Conservation (phyloP, 2,329 filamentous ascomycete genomes). For the Ophiostoma pallidulum region DNA sequence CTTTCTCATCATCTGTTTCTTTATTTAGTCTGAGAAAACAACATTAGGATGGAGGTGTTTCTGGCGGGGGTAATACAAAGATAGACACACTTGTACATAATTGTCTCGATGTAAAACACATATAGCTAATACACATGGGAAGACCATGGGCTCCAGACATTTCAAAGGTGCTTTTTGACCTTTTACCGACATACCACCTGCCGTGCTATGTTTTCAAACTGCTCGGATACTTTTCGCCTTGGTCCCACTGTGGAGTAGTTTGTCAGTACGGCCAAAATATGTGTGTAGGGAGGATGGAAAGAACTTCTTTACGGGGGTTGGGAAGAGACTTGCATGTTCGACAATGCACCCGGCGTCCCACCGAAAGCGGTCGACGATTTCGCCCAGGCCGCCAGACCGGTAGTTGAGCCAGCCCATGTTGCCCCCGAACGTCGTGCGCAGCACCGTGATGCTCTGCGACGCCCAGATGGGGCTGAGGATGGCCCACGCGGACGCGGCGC, state of each 20-base stretch:
- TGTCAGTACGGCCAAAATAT: background rate
- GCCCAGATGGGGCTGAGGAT: conserved; percentile 21
- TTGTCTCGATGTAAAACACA: background rate
- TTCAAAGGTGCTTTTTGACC: too few relatives aligned
- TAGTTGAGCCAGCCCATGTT: conserved; percentile 22
- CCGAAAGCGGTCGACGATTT: conserved; percentile 20
- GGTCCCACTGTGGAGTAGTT: conserved; percentile 1
- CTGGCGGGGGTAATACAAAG: background rate
- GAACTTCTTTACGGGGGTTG: too few relatives aligned
- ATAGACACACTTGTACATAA: background rate
- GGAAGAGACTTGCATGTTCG: conserved; percentile 18
- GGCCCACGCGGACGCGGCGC: conserved; percentile 18
- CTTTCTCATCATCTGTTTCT: too few relatives aligned
- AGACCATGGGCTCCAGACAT: background rate
- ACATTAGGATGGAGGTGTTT: too few relatives aligned
- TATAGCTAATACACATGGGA: background rate
- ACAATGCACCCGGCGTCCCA: conserved; percentile 21
- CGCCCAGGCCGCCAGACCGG: conserved; percentile 14
- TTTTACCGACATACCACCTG: too few relatives aligned
- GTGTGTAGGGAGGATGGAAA: background rate
- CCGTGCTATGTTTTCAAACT: too few relatives aligned
- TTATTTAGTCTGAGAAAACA: too few relatives aligned
- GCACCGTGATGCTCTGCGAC: conserved; percentile 19
- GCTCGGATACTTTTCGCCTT: conserved; percentile 7
- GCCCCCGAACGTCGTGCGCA: conserved; percentile 19